phyloP scores from a whole-genome alignment of 1,284 basidiomycete species.

The Puccinia horiana region DNA sequence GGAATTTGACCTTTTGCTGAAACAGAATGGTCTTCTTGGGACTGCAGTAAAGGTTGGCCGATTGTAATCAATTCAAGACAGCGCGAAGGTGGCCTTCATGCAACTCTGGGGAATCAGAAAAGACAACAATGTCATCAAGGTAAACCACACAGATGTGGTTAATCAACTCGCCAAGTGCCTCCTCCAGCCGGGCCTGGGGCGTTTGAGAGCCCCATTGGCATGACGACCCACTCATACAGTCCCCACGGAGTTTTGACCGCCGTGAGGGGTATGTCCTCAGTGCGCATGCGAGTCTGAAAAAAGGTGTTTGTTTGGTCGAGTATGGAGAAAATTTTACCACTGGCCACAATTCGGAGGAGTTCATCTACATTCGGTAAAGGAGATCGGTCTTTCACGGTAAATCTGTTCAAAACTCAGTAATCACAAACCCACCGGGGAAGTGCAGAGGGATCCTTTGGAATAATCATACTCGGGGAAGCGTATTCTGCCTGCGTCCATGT shows the following conservation, averaged over 20 bases:
- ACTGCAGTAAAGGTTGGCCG: constrained; percentile 36
- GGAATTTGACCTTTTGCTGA: neutral
- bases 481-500: no score
- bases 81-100: neutral
- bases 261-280: constrained; percentile 59
- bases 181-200: constrained; percentile 54
- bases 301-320: constrained; percentile 55
- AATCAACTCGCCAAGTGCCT: constrained; percentile 33
- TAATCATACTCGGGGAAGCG: constrained; percentile 6
- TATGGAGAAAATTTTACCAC: constrained; percentile 52
- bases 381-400: constrained; percentile 7
- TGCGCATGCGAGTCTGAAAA: constrained; percentile 57
- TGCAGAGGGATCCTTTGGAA: constrained; percentile 50
- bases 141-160: neutral
- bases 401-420: neutral
- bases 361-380: constrained; percentile 23
- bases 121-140: constrained; percentile 12
- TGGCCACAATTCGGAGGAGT: neutral
- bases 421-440: constrained; percentile 50
- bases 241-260: constrained; percentile 58
- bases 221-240: no score
- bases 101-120: neutral
- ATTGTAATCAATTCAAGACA: neutral
- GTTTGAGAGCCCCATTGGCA: constrained; percentile 59
- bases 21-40: no score